A percentile compares a stretch with the other conserved stretches of the same genome.
Evolutionary conservation across 164 flowering plant species (phyloP).

Genomic region (Dillenia turbinata): DNA sequence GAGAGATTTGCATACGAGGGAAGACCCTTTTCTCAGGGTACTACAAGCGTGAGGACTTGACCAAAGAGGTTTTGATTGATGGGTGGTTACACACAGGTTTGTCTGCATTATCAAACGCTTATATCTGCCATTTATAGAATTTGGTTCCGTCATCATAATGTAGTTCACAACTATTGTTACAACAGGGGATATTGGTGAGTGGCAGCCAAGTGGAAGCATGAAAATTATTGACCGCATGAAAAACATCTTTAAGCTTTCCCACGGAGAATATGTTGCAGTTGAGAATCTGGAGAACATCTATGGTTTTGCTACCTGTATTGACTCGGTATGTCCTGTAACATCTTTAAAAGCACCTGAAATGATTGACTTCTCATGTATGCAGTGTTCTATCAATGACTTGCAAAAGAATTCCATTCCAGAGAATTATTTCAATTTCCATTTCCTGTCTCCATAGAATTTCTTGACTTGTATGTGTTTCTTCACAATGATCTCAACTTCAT

Average conservation of each 20-base stretch:
- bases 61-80: constrained; percentile 77
- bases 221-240: constrained; percentile 97
- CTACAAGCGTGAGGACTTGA: constrained; percentile 89
- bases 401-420: background rate
- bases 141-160: constrained; percentile 4
- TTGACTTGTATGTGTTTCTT: background rate
- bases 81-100: constrained; percentile 99
- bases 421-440: background rate
- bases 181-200: constrained; percentile 94
- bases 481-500: background rate
- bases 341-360: no score
- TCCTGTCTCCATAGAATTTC: background rate
- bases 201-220: constrained; percentile 94
- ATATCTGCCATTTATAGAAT: background rate
- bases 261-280: constrained; percentile 98
- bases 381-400: no score
- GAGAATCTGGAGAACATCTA: constrained; percentile 92
- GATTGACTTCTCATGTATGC: background rate
- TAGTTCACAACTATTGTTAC: constrained; percentile 11
- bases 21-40: constrained; percentile 83
- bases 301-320: constrained; percentile 56
- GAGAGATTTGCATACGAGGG: constrained; percentile 88
- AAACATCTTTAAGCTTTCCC: constrained; percentile 97
- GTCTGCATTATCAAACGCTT: background rate
- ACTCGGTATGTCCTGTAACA: constrained; percentile 48